Percentiles rank a stretch among this genome's conserved stretches.
phyloP scores from a whole-genome alignment of 2,329 filamentous ascomycete species.

The Gliomastix tumulicola region DNA sequence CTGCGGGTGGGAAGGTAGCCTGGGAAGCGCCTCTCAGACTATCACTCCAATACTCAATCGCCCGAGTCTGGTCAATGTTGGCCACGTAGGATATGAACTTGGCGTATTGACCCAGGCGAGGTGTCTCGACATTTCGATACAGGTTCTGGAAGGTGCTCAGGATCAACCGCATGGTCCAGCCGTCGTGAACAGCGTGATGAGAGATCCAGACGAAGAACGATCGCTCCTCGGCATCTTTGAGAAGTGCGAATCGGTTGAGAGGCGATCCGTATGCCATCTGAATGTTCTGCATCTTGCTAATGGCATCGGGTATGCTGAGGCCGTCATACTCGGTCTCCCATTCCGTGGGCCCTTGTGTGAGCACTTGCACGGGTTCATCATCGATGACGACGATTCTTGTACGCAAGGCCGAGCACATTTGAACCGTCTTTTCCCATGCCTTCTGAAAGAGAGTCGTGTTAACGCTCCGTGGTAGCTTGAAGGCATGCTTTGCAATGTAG shows the following conservation, averaged over 20 bases:
- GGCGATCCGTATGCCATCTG: slow-evolving; percentile 1
- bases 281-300: background rate
- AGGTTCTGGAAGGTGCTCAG: slow-evolving; percentile 5
- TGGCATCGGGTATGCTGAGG: background rate
- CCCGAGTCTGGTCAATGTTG: slow-evolving; percentile 13
- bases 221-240: background rate
- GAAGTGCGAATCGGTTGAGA: background rate
- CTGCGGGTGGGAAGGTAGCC: background rate
- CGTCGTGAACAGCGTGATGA: slow-evolving; percentile 41
- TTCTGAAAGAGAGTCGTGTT: slow-evolving; percentile 7
- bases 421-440: slow-evolving; percentile 10
- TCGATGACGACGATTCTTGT: slow-evolving; percentile 10
- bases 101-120: slow-evolving; percentile 18
- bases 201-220: slow-evolving; percentile 9
- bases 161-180: slow-evolving; percentile 36
- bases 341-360: slow-evolving; percentile 1
- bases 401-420: slow-evolving; percentile 7
- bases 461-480: slow-evolving; percentile 3
- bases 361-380: slow-evolving; percentile 5
- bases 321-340: background rate
- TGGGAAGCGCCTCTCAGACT: background rate
- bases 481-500: slow-evolving; percentile 10
- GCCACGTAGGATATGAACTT: slow-evolving; percentile 33
- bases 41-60: background rate
- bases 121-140: slow-evolving; percentile 2